Percentiles rank a stretch among this genome's conserved stretches.
Evolutionary conservation across 1,284 basidiomycete genomes (phyloP).

Genomic region (Sporisorium reilianum): DNA sequence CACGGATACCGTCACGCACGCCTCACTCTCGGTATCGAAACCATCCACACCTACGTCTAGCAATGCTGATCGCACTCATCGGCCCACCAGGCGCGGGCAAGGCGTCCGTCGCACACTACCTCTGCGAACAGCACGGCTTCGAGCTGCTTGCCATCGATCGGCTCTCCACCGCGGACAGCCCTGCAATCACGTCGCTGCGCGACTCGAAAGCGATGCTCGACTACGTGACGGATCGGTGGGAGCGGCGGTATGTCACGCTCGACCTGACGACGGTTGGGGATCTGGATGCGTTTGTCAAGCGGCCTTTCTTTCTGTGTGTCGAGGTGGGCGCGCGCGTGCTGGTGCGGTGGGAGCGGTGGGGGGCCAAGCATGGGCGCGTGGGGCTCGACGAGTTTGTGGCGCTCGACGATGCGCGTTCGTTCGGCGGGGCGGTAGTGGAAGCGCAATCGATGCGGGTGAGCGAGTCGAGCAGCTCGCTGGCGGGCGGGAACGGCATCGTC

Average conservation of each 20-base stretch:
- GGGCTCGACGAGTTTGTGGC: slow-evolving; percentile 62
- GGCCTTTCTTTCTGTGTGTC: slow-evolving; percentile 91
- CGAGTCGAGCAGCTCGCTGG: slow-evolving; percentile 19
- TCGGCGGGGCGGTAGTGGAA: background rate
- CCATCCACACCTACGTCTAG: too few relatives aligned
- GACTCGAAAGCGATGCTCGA: slow-evolving; percentile 76
- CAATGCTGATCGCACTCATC: slow-evolving; percentile 86
- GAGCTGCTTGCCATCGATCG: slow-evolving; percentile 5
- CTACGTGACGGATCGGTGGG: slow-evolving; percentile 86
- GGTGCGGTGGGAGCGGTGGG: slow-evolving; percentile 56
- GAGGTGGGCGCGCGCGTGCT: slow-evolving; percentile 86
- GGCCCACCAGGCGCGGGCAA: slow-evolving; percentile 87
- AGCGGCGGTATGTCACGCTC: slow-evolving; percentile 81
- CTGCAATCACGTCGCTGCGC: slow-evolving; percentile 15
- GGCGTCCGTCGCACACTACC: slow-evolving; percentile 79
- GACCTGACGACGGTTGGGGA: slow-evolving; percentile 75
- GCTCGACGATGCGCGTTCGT: slow-evolving; percentile 52
- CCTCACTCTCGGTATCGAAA: too few relatives aligned
- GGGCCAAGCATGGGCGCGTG: slow-evolving; percentile 9
- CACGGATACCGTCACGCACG: too few relatives aligned
- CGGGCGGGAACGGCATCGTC: slow-evolving; percentile 30
- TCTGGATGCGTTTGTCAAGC: slow-evolving; percentile 81
- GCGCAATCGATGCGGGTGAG: slow-evolving; percentile 21
- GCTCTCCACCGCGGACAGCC: background rate
- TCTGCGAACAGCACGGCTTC: slow-evolving; percentile 74